A percentile compares a stretch with the other conserved stretches of the same genome.
Conservation (phyloP, 176 grass and related monocot genomes). For the Phoenix dactylifera region DNA sequence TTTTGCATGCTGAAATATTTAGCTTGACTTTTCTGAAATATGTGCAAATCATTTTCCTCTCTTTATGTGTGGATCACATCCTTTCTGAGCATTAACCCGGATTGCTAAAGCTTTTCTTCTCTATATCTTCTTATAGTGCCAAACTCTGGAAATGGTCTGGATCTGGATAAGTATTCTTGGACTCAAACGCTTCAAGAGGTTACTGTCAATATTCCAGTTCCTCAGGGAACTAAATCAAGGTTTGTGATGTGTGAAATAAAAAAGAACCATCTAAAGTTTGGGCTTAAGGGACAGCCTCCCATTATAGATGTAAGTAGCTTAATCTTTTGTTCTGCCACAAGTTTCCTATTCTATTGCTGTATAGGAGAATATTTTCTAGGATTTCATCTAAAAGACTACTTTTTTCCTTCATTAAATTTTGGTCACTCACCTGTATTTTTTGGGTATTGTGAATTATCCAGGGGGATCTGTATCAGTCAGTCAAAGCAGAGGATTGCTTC, state of each 20-base stretch:
- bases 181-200: conserved; percentile 87
- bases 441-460: conserved; percentile 7
- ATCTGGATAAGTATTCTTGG: conserved; percentile 96
- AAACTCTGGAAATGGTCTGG: conserved; percentile 88
- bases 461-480: conserved; percentile 67
- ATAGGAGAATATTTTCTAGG: too few species aligned
- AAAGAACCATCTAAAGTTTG: conserved; percentile 80
- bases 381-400: too few species aligned
- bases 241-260: conserved; percentile 79
- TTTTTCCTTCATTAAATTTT: too few species aligned
- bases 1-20: too few species aligned
- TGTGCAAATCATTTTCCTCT: background rate
- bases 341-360: too few species aligned
- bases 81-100: background rate
- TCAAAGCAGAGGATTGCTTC: conserved; percentile 85
- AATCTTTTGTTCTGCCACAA: too few species aligned
- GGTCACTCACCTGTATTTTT: too few species aligned
- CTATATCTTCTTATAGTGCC: conserved; percentile 36
- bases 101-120: background rate
- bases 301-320: conserved; percentile 69
- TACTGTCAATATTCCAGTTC: conserved; percentile 61
- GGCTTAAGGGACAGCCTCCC: conserved; percentile 75
- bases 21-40: too few species aligned
- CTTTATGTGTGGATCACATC: background rate
- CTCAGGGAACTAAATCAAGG: conserved; percentile 86